Evolutionary conservation across 129 eudicot genomes (phyloP), one percentile per base, ranked within the genome.

Genomic region (Deinandra increscens): DNA sequence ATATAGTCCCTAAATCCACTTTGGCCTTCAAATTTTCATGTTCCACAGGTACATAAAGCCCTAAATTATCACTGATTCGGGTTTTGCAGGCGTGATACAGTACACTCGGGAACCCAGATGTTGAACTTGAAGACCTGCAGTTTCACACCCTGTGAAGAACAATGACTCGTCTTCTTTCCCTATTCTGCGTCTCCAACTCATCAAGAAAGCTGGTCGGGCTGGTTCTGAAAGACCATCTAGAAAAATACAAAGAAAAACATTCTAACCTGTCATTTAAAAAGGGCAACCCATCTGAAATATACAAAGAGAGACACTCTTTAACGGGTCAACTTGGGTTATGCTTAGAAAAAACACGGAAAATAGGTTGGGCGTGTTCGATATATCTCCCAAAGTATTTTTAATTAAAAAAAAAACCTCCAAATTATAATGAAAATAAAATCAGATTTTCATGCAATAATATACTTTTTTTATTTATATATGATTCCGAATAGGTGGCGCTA

Each of bases 151-250:
- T 0, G 60, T 74, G 65, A 93, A 93, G 79, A 93, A 93, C 29
- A 83, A 79, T 5, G 98, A 83, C 58, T 93, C 95, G 0, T 93
- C 98, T 48, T 93, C 96, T 75, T 87, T 93, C 33, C 98, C 98
- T 6, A 93, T 89, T 59, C 98, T 79, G 7, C 98, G 90, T 51
- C 95, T 84, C 98, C 98, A 93, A 63, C 98, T 89, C 98, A 89
- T 93, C 74, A 93, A 71, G 60, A 93, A 89, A 23, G 88, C 77
- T 17, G 97, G 97, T 13, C 80, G 80, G 5, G 81, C 77, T 23
- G 75, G 34, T 68, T 26, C 82, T 31, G 72, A 34, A 64, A 33
- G 50, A 39, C 64, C 29, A 68, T 69, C 86, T 80, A 76, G 14
- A 68, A 22, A 68, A 22, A 36, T 15, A 66, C 79, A 15, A 20